These are phyloP conservation scores for Rosa persica DNA, from an alignment of 306 rosid genomes.

Conservation along the genomic window DNA sequence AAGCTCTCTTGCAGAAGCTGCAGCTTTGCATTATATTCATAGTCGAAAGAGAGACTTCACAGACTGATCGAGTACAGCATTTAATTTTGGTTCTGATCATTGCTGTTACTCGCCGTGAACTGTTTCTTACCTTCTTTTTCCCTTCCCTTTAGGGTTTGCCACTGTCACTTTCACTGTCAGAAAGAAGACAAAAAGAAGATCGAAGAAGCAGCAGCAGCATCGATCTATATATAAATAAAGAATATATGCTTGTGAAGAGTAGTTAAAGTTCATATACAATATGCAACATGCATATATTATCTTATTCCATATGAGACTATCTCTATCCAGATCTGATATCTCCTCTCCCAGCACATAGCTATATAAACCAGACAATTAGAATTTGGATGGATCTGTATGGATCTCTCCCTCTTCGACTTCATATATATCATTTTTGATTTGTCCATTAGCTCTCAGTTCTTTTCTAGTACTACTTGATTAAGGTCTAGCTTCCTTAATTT, in stretches of 20 bases:
- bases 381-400: background rate
- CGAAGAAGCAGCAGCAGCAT: background rate
- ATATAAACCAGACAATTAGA: background rate
- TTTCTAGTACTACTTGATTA: background rate
- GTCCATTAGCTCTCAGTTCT: background rate
- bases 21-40: slow-evolving; percentile 1
- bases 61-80: background rate
- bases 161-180: slow-evolving; percentile 26
- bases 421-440: background rate
- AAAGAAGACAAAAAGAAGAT: background rate
- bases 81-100: background rate
- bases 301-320: slow-evolving; percentile 3
- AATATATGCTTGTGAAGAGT: background rate
- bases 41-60: background rate
- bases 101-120: background rate
- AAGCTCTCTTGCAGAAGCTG: background rate
- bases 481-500: background rate
- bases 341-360: background rate
- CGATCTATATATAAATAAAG: background rate
- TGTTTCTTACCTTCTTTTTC: slow-evolving; percentile 3
- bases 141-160: slow-evolving; percentile 17
- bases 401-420: background rate
- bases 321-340: background rate
- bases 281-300: background rate
- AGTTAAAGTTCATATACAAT: too few species aligned